Evolutionary conservation across 1,284 basidiomycete genomes (phyloP), one percentile per base, ranked within the genome.

Genomic region (Leccinum huronense): DNA sequence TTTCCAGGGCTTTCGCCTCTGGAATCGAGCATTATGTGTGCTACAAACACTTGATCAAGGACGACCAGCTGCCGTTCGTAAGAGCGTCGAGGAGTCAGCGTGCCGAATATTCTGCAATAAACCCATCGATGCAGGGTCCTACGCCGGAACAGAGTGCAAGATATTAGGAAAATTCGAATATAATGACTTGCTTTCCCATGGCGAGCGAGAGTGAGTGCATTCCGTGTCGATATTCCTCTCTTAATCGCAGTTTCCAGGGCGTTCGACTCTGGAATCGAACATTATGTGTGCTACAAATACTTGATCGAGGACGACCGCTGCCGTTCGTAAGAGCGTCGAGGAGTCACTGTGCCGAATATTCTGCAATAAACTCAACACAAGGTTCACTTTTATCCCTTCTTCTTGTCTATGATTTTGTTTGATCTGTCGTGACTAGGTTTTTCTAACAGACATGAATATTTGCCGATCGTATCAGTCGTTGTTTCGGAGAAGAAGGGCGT

Each of bases 241-340:
- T 62, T 23, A 68, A 30, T 10, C 6, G 45, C 5, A 8, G 13
- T 51, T 51, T 42, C 66, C 56, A 88, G 88, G 71, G 83, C 86
- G 0, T 80, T 75, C 62, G 77, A 80, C 11, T 76, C 86, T 2
- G 87, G 86, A 2, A 65, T 75, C 57, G 71, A 80, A 36, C 77
- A 82, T 13, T 89, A 80, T 71, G 33, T 74, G 19, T 80, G 88
- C 23, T 91, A 91, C 71, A 67, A 69, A 1, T 68, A 78, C 54
- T 75, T 89, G 1, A 68, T 90, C 19, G 72, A 75, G 40, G 64
- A 72, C 3, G 69, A 77, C 6, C 78, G 54, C 63, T 85, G 1
- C 86, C 89, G 0, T 94, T 94, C 66, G 81, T 90, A 1, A 81
- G 93, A 16, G 81, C 90, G 0, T 85, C 89, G 0, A 79, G 82